These are phyloP conservation scores for Mortierella sp. DNA, from an alignment of 371 early-diverging fungal species.

Conservation along the genomic window DNA sequence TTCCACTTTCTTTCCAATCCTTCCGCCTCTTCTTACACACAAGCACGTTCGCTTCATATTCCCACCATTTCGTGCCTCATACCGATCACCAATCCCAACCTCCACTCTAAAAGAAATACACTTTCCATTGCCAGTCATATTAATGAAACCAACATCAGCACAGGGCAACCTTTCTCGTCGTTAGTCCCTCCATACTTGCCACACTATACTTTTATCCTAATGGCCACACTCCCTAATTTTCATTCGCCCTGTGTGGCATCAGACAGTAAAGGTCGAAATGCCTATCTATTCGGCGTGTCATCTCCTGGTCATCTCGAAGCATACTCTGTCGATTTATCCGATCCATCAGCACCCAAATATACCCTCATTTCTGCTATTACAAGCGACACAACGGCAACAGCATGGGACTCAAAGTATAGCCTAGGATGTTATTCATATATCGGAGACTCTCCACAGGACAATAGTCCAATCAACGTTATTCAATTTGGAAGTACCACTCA, in stretches of 20 bases:
- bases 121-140: not conserved
- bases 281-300: constrained; percentile 35
- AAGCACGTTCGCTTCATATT: not conserved
- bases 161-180: not conserved
- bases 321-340: constrained; percentile 26
- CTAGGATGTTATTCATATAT: constrained; percentile 35
- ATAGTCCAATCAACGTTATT: constrained; percentile 29
- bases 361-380: constrained; percentile 23
- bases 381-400: not conserved
- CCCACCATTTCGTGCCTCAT: not conserved
- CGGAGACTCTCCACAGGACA: constrained; percentile 11
- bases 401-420: constrained; percentile 28
- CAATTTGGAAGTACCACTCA: constrained; percentile 35
- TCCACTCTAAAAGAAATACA: not conserved
- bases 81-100: not conserved
- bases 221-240: constrained; percentile 26
- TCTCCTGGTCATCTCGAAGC: constrained; percentile 37
- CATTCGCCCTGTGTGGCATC: constrained; percentile 36
- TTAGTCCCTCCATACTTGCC: not conserved
- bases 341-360: constrained; percentile 25
- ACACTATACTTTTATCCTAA: not conserved
- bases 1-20: not conserved
- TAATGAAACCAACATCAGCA: not conserved
- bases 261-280: constrained; percentile 26
- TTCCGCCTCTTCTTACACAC: not conserved